Conservation (phyloP, 257 asterid species). For the Anisodus tanguticus region DNA sequence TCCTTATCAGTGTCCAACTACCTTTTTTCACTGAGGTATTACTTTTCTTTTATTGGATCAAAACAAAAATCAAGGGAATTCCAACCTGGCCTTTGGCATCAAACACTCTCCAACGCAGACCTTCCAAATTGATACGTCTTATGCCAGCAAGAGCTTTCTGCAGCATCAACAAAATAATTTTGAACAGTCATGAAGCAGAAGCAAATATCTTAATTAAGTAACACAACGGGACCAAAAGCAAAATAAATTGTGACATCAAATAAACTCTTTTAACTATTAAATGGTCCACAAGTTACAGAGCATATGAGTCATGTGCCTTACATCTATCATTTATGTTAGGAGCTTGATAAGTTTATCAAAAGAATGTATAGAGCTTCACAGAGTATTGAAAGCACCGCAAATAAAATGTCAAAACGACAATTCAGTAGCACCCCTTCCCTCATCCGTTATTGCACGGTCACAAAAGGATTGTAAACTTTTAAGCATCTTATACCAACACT, state of each 20-base stretch:
- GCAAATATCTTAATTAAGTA: neutral
- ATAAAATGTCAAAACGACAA: neutral
- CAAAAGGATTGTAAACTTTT: neutral
- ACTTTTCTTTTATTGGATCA: neutral
- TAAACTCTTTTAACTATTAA: neutral
- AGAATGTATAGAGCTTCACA: neutral
- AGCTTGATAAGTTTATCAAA: neutral
- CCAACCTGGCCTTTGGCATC: constrained; percentile 96
- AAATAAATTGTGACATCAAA: neutral
- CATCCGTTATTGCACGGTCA: neutral
- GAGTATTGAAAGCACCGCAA: neutral
- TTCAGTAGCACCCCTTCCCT: neutral
- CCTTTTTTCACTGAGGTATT: neutral
- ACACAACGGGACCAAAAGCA: neutral
- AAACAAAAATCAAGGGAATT: neutral
- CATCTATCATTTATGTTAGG: neutral
- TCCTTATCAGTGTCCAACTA: neutral
- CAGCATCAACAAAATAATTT: constrained; percentile 29
- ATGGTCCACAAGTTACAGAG: neutral
- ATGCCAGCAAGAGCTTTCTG: constrained; percentile 95
- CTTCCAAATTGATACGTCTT: constrained; percentile 79
- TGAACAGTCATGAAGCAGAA: constrained; percentile 28
- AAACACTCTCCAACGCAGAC: constrained; percentile 91
- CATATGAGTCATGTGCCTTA: neutral
- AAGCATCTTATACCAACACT: neutral